Evolutionary conservation across 83 land plant species (phyloP).

Genomic region (Diphasiastrum complanatum): DNA sequence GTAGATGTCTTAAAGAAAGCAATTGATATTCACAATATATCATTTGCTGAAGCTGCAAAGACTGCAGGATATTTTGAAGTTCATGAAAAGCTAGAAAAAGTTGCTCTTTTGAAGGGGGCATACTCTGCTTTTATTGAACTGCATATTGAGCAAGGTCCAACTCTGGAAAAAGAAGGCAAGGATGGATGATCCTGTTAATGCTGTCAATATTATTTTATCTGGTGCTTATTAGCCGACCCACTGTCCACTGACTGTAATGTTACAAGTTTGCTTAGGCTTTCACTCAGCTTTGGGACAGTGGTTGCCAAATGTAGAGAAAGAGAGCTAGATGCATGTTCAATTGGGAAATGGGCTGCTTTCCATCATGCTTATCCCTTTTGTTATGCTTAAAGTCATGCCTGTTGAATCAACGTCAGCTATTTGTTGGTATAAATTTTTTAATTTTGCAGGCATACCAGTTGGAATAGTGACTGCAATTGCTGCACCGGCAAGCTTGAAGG

Average conservation of each 20-base stretch:
- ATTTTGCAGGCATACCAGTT: constrained; percentile 58
- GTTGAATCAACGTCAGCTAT: background rate
- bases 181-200: background rate
- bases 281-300: too few species aligned
- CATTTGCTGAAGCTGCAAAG: constrained; percentile 75
- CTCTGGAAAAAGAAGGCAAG: constrained; percentile 79
- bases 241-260: too few species aligned
- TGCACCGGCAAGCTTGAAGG: constrained; percentile 91
- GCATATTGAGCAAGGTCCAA: constrained; percentile 95
- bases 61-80: constrained; percentile 61
- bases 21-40: constrained; percentile 63
- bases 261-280: too few species aligned
- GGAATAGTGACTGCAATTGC: constrained; percentile 97
- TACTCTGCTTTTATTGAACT: constrained; percentile 84
- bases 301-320: too few species aligned
- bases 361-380: too few species aligned
- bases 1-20: constrained; percentile 33
- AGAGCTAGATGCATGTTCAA: too few species aligned
- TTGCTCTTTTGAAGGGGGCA: constrained; percentile 41
- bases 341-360: too few species aligned
- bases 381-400: too few species aligned
- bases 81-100: constrained; percentile 39
- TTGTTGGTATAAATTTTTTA: background rate
- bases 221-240: too few species aligned
- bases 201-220: too few species aligned